phyloP scores from a whole-genome alignment of 495 filamentous ascomycete species.

The Symbiotaphrina buchneri region DNA sequence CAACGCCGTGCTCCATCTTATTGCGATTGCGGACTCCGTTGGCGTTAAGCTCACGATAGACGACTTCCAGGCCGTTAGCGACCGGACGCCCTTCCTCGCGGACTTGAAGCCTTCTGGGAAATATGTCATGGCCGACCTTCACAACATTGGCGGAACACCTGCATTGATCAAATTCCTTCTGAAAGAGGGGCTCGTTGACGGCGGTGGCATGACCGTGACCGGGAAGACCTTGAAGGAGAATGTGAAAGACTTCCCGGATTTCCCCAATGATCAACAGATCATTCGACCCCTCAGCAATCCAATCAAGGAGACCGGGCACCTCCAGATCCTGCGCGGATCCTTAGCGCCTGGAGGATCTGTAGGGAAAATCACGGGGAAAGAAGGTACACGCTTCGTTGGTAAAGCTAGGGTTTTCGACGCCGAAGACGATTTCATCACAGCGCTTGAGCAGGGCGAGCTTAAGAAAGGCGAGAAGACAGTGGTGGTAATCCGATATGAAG shows the following conservation, averaged over 20 bases:
- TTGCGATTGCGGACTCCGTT: slow-evolving; percentile 87
- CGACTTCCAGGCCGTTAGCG: slow-evolving; percentile 88
- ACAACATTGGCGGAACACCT: slow-evolving; percentile 79
- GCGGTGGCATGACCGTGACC: slow-evolving; percentile 76
- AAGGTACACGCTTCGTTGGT: slow-evolving; percentile 72
- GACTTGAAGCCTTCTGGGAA: slow-evolving; percentile 95
- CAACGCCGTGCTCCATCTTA: slow-evolving; percentile 90
- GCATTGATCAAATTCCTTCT: slow-evolving; percentile 79
- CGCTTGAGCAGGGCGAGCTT: slow-evolving; percentile 41
- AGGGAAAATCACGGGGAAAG: slow-evolving; percentile 97
- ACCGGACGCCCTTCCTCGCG: slow-evolving; percentile 79
- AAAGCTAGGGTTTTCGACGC: slow-evolving; percentile 71
- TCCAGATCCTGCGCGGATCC: slow-evolving; percentile 85
- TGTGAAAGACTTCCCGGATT: slow-evolving; percentile 49
- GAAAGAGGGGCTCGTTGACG: slow-evolving; percentile 73
- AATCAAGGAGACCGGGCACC: slow-evolving; percentile 86
- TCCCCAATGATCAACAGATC: slow-evolving; percentile 70
- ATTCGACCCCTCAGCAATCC: slow-evolving; percentile 82
- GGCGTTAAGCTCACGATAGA: slow-evolving; percentile 89
- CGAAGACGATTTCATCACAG: slow-evolving; percentile 20
- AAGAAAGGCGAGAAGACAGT: slow-evolving; percentile 96
- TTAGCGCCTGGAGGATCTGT: slow-evolving; percentile 83
- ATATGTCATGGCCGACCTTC: slow-evolving; percentile 85
- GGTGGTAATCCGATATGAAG: slow-evolving; percentile 91
- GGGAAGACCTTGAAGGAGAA: slow-evolving; percentile 89